phyloP scores from a whole-genome alignment of 352 stramenopile genomes.

The Halophytophthora polymorphica region DNA sequence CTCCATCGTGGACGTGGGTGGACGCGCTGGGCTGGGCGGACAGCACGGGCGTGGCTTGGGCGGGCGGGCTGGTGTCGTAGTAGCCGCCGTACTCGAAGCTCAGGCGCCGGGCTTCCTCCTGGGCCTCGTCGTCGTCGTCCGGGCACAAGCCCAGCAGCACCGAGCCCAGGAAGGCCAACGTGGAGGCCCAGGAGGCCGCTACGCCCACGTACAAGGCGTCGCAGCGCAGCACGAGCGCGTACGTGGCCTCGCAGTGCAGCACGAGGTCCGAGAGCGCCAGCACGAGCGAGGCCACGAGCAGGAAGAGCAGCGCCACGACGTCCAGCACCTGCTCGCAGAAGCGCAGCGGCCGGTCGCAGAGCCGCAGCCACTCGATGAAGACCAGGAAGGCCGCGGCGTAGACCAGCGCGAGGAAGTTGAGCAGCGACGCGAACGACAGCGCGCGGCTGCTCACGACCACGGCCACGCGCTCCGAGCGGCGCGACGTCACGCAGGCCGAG shows the following conservation, averaged over 20 bases:
- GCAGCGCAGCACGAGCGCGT: constrained; percentile 60
- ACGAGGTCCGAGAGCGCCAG: constrained; percentile 57
- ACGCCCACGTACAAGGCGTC: constrained; percentile 38
- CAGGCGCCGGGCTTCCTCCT: constrained; percentile 4
- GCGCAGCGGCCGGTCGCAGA: constrained; percentile 39
- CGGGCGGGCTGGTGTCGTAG: constrained; percentile 8
- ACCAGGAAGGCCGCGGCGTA: constrained; percentile 59
- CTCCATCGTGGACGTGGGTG: too few relatives aligned
- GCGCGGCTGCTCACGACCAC: constrained; percentile 51
- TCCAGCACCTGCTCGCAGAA: constrained; percentile 52
- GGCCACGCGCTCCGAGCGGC: constrained; percentile 19
- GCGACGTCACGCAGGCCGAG: constrained; percentile 37
- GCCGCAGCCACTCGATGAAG: constrained; percentile 38
- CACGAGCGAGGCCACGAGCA: constrained; percentile 48
- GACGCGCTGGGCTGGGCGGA: too few relatives aligned
- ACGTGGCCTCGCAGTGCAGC: constrained; percentile 40
- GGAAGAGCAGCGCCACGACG: constrained; percentile 30
- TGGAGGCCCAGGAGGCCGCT: constrained; percentile 57
- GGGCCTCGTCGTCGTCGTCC: constrained; percentile 1
- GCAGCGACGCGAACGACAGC: constrained; percentile 48
- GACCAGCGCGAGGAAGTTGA: constrained; percentile 66
- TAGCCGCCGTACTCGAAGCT: constrained; percentile 1
- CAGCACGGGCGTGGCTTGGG: not conserved
- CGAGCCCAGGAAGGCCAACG: constrained; percentile 39
- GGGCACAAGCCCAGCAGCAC: constrained; percentile 38